Conservation (phyloP, 192 early-diverging fungal species). For the Backusella parvicylindrica region DNA sequence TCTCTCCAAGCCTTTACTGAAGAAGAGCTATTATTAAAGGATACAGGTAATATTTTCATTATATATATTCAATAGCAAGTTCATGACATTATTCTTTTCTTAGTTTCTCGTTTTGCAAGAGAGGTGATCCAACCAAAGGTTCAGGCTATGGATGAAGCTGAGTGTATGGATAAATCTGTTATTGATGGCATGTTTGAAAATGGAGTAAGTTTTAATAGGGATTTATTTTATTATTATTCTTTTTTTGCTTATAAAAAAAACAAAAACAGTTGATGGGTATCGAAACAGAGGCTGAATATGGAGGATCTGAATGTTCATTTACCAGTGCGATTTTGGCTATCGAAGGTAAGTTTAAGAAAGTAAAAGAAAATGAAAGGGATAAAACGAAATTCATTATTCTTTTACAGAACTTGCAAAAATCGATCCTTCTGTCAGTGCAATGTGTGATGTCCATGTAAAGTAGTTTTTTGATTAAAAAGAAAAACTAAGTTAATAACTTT, state of each 20-base stretch:
- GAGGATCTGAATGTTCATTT: constrained; percentile 78
- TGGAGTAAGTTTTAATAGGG: no score
- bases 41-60: constrained; percentile 52
- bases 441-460: constrained; percentile 79
- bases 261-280: constrained; percentile 77
- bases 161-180: constrained; percentile 72
- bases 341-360: constrained; percentile 48
- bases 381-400: background rate
- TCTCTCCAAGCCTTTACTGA: constrained; percentile 84
- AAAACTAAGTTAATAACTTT: background rate
- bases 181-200: constrained; percentile 82
- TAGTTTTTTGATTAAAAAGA: background rate
- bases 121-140: constrained; percentile 80
- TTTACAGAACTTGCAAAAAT: constrained; percentile 83
- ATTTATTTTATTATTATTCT: no score
- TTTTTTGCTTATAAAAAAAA: background rate
- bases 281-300: constrained; percentile 77
- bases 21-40: constrained; percentile 81
- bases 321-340: constrained; percentile 74
- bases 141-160: constrained; percentile 85
- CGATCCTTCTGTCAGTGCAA: constrained; percentile 83
- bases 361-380: background rate
- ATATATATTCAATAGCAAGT: no score
- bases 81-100: background rate
- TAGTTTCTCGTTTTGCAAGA: constrained; percentile 78